These are phyloP conservation scores for Porpolomopsis calyptriformis DNA, from an alignment of 768 basidiomycete genomes.

Conservation along the genomic window DNA sequence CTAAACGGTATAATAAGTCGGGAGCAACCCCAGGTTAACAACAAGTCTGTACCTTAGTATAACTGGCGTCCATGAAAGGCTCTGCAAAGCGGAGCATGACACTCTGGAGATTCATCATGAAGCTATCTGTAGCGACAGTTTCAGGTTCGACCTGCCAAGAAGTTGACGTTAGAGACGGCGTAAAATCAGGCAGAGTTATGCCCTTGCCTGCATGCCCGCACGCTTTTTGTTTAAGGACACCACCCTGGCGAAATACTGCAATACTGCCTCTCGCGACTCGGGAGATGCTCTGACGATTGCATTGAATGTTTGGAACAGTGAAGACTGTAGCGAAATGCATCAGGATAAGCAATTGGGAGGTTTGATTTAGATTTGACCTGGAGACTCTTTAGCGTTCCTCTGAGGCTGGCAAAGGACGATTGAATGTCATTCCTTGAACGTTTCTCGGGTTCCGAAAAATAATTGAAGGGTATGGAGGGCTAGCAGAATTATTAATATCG, in stretches of 20 bases:
- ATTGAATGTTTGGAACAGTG: slow-evolving; percentile 84
- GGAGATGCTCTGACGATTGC: slow-evolving; percentile 76
- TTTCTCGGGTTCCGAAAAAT: slow-evolving; percentile 81
- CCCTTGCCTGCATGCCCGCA: slow-evolving; percentile 74
- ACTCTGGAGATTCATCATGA: slow-evolving; percentile 84
- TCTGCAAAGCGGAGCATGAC: slow-evolving; percentile 79
- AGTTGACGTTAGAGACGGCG: slow-evolving; percentile 1
- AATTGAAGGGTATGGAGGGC: slow-evolving; percentile 67
- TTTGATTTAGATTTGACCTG: slow-evolving; percentile 38
- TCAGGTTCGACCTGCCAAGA: slow-evolving; percentile 59
- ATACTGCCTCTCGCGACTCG: slow-evolving; percentile 66
- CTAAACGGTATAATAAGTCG: slow-evolving; percentile 27
- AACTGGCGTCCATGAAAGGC: slow-evolving; percentile 89
- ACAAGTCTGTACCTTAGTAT: slow-evolving; percentile 53
- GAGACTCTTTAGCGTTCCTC: slow-evolving; percentile 75
- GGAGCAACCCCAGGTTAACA: not conserved
- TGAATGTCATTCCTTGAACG: slow-evolving; percentile 65
- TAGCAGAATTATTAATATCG: slow-evolving; percentile 20
- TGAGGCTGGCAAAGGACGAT: slow-evolving; percentile 72
- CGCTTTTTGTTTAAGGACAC: slow-evolving; percentile 72
- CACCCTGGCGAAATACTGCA: slow-evolving; percentile 71
- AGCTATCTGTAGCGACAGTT: slow-evolving; percentile 83
- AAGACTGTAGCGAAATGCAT: slow-evolving; percentile 22
- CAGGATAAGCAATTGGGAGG: not conserved
- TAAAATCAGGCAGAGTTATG: not conserved